phyloP scores from a whole-genome alignment of 305 asterid genomes.

The Stenogyne calaminthoides region DNA sequence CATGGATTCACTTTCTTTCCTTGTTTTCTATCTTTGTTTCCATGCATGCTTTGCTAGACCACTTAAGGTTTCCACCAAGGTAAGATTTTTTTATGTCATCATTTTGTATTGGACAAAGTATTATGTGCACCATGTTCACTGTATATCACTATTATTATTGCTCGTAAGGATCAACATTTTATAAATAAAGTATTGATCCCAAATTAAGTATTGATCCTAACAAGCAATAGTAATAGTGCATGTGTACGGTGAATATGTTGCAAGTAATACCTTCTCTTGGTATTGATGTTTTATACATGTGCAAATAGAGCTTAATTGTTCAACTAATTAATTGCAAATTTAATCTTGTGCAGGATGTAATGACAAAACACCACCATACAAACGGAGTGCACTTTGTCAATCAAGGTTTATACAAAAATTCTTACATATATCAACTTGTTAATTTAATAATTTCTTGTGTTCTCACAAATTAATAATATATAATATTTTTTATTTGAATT shows the following conservation, averaged over 20 bases:
- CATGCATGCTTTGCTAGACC: constrained; percentile 63
- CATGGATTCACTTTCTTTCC: constrained; percentile 42
- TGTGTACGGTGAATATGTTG: too few relatives aligned
- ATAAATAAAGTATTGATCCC: too few relatives aligned
- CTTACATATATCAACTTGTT: too few relatives aligned
- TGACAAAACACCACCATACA: not conserved
- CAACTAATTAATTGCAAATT: not conserved
- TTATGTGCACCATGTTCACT: too few relatives aligned
- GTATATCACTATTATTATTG: too few relatives aligned
- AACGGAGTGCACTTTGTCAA: constrained; percentile 18
- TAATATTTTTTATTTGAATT: not conserved
- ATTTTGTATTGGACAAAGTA: too few relatives aligned
- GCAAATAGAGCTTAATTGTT: not conserved
- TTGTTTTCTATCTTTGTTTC: constrained; percentile 44
- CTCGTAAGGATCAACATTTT: too few relatives aligned
- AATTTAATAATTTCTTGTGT: too few relatives aligned
- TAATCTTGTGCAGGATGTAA: constrained; percentile 32
- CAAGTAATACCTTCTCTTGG: too few relatives aligned
- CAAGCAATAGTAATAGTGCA: too few relatives aligned
- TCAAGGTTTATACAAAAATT: not conserved
- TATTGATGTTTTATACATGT: too few relatives aligned
- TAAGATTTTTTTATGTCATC: constrained; percentile 3
- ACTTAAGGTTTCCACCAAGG: constrained; percentile 41
- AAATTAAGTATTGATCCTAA: too few relatives aligned
- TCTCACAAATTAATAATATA: not conserved